Conservation (phyloP, 805 yeast species). For the Suhomyces canberraensis region DNA sequence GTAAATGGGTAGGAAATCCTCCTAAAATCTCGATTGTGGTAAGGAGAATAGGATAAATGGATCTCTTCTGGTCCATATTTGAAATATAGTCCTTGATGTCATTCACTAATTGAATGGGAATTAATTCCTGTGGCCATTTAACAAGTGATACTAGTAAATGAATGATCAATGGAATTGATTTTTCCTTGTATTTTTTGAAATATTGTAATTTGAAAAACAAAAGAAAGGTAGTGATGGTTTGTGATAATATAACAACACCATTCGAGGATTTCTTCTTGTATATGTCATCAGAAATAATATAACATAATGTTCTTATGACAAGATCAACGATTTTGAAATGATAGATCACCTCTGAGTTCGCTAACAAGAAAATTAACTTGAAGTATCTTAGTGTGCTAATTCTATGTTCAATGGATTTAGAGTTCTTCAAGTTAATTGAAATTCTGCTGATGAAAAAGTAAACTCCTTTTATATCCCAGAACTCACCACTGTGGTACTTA, state of each 20-base stretch:
- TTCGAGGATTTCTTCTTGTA: not conserved
- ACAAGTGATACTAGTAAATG: constrained; percentile 9
- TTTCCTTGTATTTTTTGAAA: constrained; percentile 2
- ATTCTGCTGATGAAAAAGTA: constrained; percentile 39
- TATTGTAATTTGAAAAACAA: constrained; percentile 9
- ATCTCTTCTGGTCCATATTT: not conserved
- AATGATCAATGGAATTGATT: constrained; percentile 9
- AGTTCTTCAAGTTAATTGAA: constrained; percentile 17
- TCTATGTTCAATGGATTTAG: constrained; percentile 21
- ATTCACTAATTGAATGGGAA: not conserved
- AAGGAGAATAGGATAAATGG: not conserved
- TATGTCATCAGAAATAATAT: constrained; percentile 15
- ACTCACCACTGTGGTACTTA: constrained; percentile 16
- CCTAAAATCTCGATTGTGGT: constrained; percentile 4
- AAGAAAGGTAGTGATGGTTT: constrained; percentile 27
- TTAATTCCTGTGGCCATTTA: not conserved
- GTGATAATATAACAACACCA: constrained; percentile 6
- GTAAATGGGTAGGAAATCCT: not conserved
- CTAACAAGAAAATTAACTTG: constrained; percentile 32
- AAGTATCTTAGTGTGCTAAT: constrained; percentile 30
- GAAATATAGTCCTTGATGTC: not conserved
- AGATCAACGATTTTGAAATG: constrained; percentile 16
- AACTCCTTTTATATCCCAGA: constrained; percentile 34
- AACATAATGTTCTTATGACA: constrained; percentile 17
- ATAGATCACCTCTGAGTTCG: constrained; percentile 12